Evolutionary conservation across 1,139 yeast species (phyloP), one percentile per base, ranked within the genome.

Genomic region (Ogataea hybrid): DNA sequence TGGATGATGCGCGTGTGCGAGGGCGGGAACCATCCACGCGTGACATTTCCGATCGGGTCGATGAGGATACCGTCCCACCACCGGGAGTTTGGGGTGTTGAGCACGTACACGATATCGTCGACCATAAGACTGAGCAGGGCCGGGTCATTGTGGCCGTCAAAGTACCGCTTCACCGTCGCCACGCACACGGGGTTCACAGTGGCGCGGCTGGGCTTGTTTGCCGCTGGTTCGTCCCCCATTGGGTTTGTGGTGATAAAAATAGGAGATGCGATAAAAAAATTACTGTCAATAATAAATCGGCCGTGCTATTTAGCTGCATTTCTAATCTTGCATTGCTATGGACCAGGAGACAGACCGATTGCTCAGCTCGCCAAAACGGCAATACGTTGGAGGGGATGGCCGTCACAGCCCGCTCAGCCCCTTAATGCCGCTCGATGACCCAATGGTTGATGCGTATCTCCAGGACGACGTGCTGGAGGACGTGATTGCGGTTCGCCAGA

Each of bases 1-100:
- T 17, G 27, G 14, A 42, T 17, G 2, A 42, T 64, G 35, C 77
- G 68, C 14, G 77, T 78, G 59, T 73, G 77, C 40, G 73, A 73
- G 41, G 71, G 71, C n/a, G 90, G 89, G 61, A 84, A 81, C 92
- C 92, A 84, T 48, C 92, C 92, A 54, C 90, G 67, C 12, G 66
- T 61, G 9, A 73, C 62, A 12, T 68, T 75, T 33, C 76, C 76
- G 21, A 54, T 59, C 6, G 64, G 61, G 37, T 62, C 67, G 10
- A 75, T 56, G 2, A 71, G 57, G 9, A 81, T 71, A 4, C 90
- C 90, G 58, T 84, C 92, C 87, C 89, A 82, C 94, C 94, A 84
- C 2, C 84, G 84, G 2, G 74, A 59, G 23, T 73, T 75, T 7
- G 76, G 67, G 48, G 79, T 80, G 11, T 72, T 59, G 11, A 77